Percentiles rank a stretch among this genome's conserved stretches.
Evolutionary conservation across 257 asterid genomes (phyloP).

Genomic region (Pogostemon cablin): DNA sequence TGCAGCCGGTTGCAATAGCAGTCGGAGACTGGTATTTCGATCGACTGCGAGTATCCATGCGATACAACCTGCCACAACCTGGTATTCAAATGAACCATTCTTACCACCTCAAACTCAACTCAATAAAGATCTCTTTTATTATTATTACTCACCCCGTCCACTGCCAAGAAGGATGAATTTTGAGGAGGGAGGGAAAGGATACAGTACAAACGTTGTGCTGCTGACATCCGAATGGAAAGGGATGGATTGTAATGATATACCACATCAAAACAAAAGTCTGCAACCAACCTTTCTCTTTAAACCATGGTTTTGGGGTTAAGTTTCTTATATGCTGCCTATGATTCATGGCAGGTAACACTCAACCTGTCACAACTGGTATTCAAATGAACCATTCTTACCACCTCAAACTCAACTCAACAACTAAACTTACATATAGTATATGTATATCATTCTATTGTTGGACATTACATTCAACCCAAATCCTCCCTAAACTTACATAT

Average conservation of each 20-base stretch:
- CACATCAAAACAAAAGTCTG: no score
- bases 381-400: constrained; percentile 40
- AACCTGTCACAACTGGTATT: constrained; percentile 91
- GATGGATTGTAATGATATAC: no score
- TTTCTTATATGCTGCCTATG: constrained; percentile 62
- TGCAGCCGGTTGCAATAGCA: constrained; percentile 79
- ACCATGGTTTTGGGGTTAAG: no score
- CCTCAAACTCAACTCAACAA: constrained; percentile 20
- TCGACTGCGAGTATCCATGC: constrained; percentile 96
- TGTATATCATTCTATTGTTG: background rate
- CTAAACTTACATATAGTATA: no score
- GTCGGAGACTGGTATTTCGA: constrained; percentile 94
- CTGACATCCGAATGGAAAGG: no score
- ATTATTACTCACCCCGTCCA: no score
- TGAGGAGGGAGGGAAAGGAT: no score
- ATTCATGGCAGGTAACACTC: constrained; percentile 92
- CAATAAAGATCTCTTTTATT: background rate
- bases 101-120: constrained; percentile 25
- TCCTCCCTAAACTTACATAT: no score
- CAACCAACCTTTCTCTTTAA: no score
- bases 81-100: constrained; percentile 57
- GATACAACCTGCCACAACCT: constrained; percentile 88
- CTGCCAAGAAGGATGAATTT: no score
- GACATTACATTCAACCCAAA: constrained; percentile 29
- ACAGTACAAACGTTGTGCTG: no score